A percentile compares a stretch with the other conserved stretches of the same genome.
Conservation (phyloP, 2,329 filamentous ascomycete species). For the Hymenoscyphus infarciens region DNA sequence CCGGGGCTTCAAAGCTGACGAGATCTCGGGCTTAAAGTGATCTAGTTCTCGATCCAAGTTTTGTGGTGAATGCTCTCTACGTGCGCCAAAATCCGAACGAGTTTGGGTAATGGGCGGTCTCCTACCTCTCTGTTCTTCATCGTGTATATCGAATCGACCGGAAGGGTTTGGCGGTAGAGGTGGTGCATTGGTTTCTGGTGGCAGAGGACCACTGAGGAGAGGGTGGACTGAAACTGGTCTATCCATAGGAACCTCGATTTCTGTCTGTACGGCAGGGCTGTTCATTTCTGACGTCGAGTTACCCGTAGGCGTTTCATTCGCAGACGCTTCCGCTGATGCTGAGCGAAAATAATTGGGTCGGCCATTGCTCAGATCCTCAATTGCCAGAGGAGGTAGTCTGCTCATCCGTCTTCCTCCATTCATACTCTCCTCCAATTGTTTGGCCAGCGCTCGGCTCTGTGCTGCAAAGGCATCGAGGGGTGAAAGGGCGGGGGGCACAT, state of each 20-base stretch:
- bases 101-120: slow-evolving; percentile 19
- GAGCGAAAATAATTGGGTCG: slow-evolving; percentile 80
- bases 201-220: slow-evolving; percentile 52
- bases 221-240: slow-evolving; percentile 74
- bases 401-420: slow-evolving; percentile 80
- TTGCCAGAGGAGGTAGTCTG: slow-evolving; percentile 76
- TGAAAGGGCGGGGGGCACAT: slow-evolving; percentile 84
- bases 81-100: slow-evolving; percentile 45
- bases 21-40: slow-evolving; percentile 17
- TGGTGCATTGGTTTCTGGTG: slow-evolving; percentile 2
- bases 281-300: slow-evolving; percentile 35
- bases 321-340: slow-evolving; percentile 55
- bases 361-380: slow-evolving; percentile 73
- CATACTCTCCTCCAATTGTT: slow-evolving; percentile 76
- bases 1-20: slow-evolving; percentile 23
- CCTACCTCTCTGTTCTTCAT: slow-evolving; percentile 30
- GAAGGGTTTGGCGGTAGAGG: slow-evolving; percentile 10
- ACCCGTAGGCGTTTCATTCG: slow-evolving; percentile 21
- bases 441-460: slow-evolving; percentile 83
- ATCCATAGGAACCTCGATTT: slow-evolving; percentile 49
- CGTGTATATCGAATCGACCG: slow-evolving; percentile 17
- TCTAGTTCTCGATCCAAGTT: slow-evolving; percentile 41
- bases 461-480: slow-evolving; percentile 93
- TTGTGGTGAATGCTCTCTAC: slow-evolving; percentile 56
- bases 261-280: slow-evolving; percentile 47